Base-by-base conservation (phyloP, 208 protist genomes). In the Acanthamoeba lenticulata region DNA sequence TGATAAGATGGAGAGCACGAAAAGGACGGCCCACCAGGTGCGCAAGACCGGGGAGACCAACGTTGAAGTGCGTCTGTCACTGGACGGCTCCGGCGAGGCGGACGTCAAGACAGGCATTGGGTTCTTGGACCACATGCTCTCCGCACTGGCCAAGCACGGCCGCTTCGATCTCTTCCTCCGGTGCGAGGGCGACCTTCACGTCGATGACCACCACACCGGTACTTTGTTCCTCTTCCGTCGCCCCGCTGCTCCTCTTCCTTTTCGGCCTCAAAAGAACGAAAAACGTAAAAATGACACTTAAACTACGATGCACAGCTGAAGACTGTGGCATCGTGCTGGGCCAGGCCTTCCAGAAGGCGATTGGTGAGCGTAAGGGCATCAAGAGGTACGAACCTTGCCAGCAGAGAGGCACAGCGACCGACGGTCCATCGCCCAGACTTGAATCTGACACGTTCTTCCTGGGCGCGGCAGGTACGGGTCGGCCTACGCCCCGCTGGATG, bases 61-160 rank as follows among this genome's bases (percentile, higher is more conserved):
- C 4, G 95, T 97, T 32, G 44, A 77, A 11, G 29, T 94, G n/a
- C 44, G 45, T 40, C 15, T 97, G 57, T 79, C 74, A 15, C 24
- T 97, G 9, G 95, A 97, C 92, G 96, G 95, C 13, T 95, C 69
- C 69, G 96, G 96, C 24, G 42, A 81, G 42, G 36, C 32, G 44
- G 94, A 95, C 3, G 83, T 97, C 0, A 83, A 96, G 44, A 97
- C 96, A 19, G 96, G 96, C 13, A 95, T 97, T 42, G 86, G 86
- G 4, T 98, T 98, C 79, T 93, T 97, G 27, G 96, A 98, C 57
- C 97, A 98, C 95, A 98, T 98, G 97, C 55, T 98, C 32, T 60
- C 52, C 17, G 96, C 97, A 4, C 94, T 98, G 36, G 69, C 97
- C 79, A 97, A 97, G 94, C 97, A 98, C 85, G 90, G 95, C n/a